Conservation (phyloP, 2,329 filamentous ascomycete species). For the Penicillium expansum region DNA sequence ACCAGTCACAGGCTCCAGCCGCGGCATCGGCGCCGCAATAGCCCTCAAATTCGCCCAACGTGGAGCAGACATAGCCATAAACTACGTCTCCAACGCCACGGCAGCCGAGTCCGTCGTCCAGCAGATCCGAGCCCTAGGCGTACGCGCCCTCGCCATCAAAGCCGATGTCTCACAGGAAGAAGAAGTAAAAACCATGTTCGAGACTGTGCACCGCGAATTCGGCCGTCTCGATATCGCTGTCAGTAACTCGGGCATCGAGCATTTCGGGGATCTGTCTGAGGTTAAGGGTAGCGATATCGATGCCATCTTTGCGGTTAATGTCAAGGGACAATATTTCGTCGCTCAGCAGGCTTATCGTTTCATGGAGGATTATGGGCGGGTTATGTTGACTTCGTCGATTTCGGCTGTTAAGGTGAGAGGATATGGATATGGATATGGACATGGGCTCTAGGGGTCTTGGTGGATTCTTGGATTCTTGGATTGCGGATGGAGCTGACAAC, state of each 20-base stretch:
- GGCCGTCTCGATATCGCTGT: slow-evolving; percentile 22
- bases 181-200: slow-evolving; percentile 19
- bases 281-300: slow-evolving; percentile 20
- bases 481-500: background rate
- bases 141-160: slow-evolving; percentile 17
- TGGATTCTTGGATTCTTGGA: background rate
- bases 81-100: slow-evolving; percentile 14
- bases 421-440: background rate
- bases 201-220: slow-evolving; percentile 14
- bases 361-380: slow-evolving; percentile 19
- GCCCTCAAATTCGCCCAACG: slow-evolving; percentile 19
- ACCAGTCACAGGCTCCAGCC: slow-evolving; percentile 23
- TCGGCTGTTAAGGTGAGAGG: slow-evolving; percentile 20
- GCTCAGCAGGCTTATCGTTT: slow-evolving; percentile 22
- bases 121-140: slow-evolving; percentile 12
- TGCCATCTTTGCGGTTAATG: slow-evolving; percentile 22
- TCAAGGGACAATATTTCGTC: slow-evolving; percentile 26
- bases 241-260: slow-evolving; percentile 24
- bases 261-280: slow-evolving; percentile 15
- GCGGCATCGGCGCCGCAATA: slow-evolving; percentile 24
- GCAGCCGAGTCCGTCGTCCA: slow-evolving; percentile 15
- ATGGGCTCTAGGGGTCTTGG: background rate
- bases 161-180: slow-evolving; percentile 20
- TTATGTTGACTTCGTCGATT: slow-evolving; percentile 25
- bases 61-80: slow-evolving; percentile 21